phyloP scores from a whole-genome alignment of 306 rosid genomes.

The Cicer arietinum region DNA sequence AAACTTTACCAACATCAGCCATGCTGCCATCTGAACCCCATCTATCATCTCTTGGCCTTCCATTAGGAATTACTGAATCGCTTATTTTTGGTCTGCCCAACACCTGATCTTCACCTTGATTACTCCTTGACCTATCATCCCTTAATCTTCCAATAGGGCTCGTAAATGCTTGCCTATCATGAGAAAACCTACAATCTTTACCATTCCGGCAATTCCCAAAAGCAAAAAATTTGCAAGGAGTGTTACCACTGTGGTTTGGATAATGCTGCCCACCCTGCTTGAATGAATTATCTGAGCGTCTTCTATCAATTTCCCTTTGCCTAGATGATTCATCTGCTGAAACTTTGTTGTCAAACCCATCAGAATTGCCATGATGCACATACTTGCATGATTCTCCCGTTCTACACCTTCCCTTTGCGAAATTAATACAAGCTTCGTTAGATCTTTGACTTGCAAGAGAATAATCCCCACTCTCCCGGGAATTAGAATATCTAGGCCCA shows the following conservation, averaged over 20 bases:
- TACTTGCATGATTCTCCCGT: constrained; percentile 84
- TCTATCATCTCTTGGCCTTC: constrained; percentile 62
- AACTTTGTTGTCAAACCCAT: constrained; percentile 55
- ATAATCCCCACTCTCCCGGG: constrained; percentile 61
- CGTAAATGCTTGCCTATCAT: constrained; percentile 60
- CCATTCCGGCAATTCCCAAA: constrained; percentile 89
- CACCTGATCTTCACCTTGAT: constrained; percentile 55
- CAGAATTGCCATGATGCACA: constrained; percentile 64
- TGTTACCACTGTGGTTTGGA: constrained; percentile 56
- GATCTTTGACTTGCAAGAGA: constrained; percentile 63
- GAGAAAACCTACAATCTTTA: constrained; percentile 84
- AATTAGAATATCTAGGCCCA: constrained; percentile 57
- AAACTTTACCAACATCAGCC: constrained; percentile 53
- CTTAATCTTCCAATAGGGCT: constrained; percentile 72
- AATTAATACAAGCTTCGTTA: constrained; percentile 61
- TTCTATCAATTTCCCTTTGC: constrained; percentile 75
- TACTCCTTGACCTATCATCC: constrained; percentile 61
- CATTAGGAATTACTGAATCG: constrained; percentile 60
- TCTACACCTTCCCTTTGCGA: constrained; percentile 80
- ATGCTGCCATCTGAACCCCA: constrained; percentile 51
- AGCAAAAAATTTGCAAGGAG: constrained; percentile 83
- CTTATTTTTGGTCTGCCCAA: constrained; percentile 61
- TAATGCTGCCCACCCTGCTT: constrained; percentile 62
- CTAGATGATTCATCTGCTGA: constrained; percentile 56
- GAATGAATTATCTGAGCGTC: constrained; percentile 54